Percentiles rank a stretch among this genome's conserved stretches.
phyloP scores from a whole-genome alignment of 768 basidiomycete genomes.

The Erythrobasidium yunnanense region DNA sequence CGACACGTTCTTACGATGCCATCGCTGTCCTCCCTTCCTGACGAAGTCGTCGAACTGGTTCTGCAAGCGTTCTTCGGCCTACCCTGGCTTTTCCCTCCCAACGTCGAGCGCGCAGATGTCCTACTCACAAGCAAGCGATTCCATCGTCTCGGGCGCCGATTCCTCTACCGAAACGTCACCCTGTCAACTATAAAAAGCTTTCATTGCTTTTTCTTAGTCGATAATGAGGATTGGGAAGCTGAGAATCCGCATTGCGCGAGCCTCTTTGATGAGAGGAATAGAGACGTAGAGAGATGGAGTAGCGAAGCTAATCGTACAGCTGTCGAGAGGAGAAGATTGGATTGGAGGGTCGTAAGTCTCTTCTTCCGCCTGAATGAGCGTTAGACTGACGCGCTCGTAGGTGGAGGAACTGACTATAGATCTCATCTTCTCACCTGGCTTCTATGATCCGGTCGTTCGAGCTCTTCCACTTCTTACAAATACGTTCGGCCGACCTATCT shows the following conservation, averaged over 20 bases:
- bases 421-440: neutral
- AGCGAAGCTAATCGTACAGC: no score
- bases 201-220: neutral
- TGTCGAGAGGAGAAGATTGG: no score
- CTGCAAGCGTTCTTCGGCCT: neutral
- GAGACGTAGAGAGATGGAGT: neutral
- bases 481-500: neutral
- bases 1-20: neutral
- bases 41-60: conserved; percentile 59
- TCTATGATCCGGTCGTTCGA: no score
- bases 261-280: neutral
- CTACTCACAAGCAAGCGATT: neutral
- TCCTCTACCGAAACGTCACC: neutral
- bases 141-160: neutral
- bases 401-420: conserved; percentile 6
- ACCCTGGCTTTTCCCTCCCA: neutral
- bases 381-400: neutral
- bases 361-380: neutral
- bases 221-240: neutral
- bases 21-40: conserved; percentile 65
- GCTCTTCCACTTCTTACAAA: neutral
- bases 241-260: neutral
- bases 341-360: neutral
- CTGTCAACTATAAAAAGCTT: neutral
- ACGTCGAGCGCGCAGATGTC: neutral